Evolutionary conservation across 2,329 filamentous ascomycete species (phyloP).

Genomic region (Aspergillus sojae): DNA sequence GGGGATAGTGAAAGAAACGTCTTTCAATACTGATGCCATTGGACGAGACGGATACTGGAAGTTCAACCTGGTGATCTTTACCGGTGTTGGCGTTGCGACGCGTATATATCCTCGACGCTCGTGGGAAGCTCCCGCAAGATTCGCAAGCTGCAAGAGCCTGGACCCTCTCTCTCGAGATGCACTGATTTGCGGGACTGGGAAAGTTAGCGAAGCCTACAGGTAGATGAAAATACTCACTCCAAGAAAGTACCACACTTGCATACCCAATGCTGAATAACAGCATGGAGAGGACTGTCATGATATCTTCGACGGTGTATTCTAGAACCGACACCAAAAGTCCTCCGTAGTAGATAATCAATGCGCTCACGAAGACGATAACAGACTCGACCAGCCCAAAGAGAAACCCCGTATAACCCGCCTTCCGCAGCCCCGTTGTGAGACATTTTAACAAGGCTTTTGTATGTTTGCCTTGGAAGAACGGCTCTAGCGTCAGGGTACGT

Average conservation of each 20-base stretch:
- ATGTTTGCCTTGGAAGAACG: conserved; percentile 70
- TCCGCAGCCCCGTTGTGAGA: conserved; percentile 64
- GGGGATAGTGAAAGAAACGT: conserved; percentile 67
- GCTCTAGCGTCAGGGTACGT: conserved; percentile 72
- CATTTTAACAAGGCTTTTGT: conserved; percentile 53
- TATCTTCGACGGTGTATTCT: conserved; percentile 56
- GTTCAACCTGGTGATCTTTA: conserved; percentile 63
- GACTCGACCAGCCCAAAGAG: conserved; percentile 80
- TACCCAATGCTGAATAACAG: conserved; percentile 82
- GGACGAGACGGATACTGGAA: conserved; percentile 72
- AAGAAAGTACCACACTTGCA: conserved; percentile 68
- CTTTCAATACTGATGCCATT: conserved; percentile 59
- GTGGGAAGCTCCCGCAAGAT: conserved; percentile 61
- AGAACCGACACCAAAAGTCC: conserved; percentile 61
- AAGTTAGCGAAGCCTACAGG: not conserved
- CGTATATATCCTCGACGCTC: conserved; percentile 55
- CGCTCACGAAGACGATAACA: conserved; percentile 68
- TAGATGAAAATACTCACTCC: conserved; percentile 45
- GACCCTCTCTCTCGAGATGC: conserved; percentile 72
- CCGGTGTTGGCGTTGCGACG: conserved; percentile 48
- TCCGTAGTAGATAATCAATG: conserved; percentile 83
- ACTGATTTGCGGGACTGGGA: conserved; percentile 73
- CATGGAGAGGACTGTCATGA: conserved; percentile 77
- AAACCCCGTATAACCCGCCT: conserved; percentile 68
- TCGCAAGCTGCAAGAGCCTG: conserved; percentile 70